Evolutionary conservation across 1,284 basidiomycete genomes (phyloP).

Genomic region (Cryptococcus amylolentus): DNA sequence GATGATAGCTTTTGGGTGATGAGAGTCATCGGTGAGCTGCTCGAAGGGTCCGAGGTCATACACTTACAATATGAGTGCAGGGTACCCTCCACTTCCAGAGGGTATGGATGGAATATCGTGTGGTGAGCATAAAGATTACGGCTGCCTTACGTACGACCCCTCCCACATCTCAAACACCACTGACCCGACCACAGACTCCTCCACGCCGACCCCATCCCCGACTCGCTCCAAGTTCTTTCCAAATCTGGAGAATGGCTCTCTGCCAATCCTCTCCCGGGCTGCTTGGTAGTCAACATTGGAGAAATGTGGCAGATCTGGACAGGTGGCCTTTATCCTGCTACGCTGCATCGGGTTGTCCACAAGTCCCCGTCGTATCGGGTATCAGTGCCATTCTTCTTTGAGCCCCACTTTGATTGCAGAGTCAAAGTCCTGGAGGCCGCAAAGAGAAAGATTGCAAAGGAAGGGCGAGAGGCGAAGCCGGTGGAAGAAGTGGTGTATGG

Average conservation of each 20-base stretch:
- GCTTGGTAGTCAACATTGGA: conserved; percentile 68
- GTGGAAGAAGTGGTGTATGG: conserved; percentile 17
- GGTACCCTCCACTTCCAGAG: conserved; percentile 76
- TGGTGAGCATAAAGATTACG: conserved; percentile 84
- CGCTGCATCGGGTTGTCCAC: conserved; percentile 36
- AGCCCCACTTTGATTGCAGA: conserved; percentile 30
- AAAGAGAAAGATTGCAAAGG: conserved; percentile 15
- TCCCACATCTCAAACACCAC: not conserved
- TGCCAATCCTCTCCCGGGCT: conserved; percentile 64
- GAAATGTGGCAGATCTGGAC: conserved; percentile 51
- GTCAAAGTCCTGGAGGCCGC: conserved; percentile 24
- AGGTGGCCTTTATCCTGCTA: conserved; percentile 34
- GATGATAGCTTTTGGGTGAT: conserved; percentile 83
- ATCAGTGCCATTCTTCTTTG: conserved; percentile 38
- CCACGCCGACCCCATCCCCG: conserved; percentile 69
- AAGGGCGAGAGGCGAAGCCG: conserved; percentile 9
- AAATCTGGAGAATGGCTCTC: conserved; percentile 60
- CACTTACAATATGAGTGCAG: conserved; percentile 45
- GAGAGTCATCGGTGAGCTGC: conserved; percentile 65
- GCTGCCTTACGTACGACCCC: conserved; percentile 67
- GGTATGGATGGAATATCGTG: conserved; percentile 75
- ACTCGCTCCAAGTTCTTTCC: conserved; percentile 74
- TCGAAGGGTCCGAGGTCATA: not conserved
- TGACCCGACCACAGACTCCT: conserved; percentile 58
- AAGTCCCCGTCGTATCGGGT: conserved; percentile 26